Base-by-base conservation (phyloP, 768 basidiomycete genomes). In the Rhodocollybia butyracea region DNA sequence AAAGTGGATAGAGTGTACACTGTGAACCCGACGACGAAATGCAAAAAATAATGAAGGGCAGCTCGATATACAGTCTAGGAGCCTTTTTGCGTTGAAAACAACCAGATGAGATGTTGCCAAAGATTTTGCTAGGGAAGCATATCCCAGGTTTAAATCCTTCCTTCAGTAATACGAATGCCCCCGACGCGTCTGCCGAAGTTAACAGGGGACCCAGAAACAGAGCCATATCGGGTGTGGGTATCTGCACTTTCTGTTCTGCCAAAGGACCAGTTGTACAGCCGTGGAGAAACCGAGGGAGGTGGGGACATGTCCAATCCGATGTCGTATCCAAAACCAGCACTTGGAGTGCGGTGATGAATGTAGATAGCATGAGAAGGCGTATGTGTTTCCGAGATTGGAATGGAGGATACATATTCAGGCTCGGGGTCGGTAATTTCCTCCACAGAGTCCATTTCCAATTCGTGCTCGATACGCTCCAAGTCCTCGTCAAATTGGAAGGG, bases 201-300 rank as follows among this genome's bases (percentile, higher is more conserved):
- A 13, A 27, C 43, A 29, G 43, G 22, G 22, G 48, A 22, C 11
- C 5, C 24, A 24, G 48, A 26, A 11, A 21, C 2, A 5, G 48
- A 38, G 27, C 22, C n/a, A 30, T 36, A 39, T 10, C 34, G 48
- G 6, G 48, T 8, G 22, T 38, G 31, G 15, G 48, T 36, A 0
- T 38, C 48, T 50, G 48, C 15, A 57, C 12, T 36, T 1, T 38
- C 48, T 50, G 48, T 15, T 58, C 12, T 12, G 17, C 39, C 30
- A 17, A 38, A 27, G 6, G 65, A 53, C 75, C 75, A 77, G 0
- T 71, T 63, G 56, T 76, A 77, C 2, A 77, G 66, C 40, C 74
- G 64, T 3, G 76, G 76, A 4, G 75, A 76, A 47, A 70, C 69
- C 5, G 73, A 58, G 0, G 75, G 75, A 13, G 76, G 70, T 2